Conservation (phyloP, 2,329 filamentous ascomycete species). For the Alternaria panax region DNA sequence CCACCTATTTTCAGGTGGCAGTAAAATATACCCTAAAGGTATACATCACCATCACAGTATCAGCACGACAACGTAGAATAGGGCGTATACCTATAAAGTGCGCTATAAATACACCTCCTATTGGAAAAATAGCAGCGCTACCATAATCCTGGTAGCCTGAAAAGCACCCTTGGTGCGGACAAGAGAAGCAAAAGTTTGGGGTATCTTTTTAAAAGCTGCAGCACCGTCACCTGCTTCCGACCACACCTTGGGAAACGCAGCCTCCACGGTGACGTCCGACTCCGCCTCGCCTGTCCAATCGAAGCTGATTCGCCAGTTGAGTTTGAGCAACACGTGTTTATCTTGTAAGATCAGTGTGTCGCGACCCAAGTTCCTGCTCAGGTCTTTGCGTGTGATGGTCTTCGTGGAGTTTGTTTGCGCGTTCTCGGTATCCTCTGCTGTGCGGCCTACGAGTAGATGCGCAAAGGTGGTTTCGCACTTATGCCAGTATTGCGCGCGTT, state of each 20-base stretch:
- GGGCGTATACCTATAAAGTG: background rate
- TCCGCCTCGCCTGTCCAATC: conserved; percentile 77
- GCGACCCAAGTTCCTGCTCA: conserved; percentile 57
- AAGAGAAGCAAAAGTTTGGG: conserved; percentile 67
- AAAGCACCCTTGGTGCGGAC: conserved; percentile 64
- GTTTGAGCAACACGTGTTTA: conserved; percentile 55
- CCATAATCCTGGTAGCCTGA: conserved; percentile 65
- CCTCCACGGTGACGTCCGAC: conserved; percentile 63
- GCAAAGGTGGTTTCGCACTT: conserved; percentile 60
- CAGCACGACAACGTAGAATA: background rate
- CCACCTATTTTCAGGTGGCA: no score
- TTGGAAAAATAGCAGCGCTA: conserved; percentile 61
- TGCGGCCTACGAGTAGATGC: conserved; percentile 30
- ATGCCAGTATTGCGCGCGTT: conserved; percentile 70
- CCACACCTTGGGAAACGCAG: conserved; percentile 69
- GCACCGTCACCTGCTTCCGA: conserved; percentile 63
- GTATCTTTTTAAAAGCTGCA: conserved; percentile 63
- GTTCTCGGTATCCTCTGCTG: conserved; percentile 29
- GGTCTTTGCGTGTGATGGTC: conserved; percentile 51
- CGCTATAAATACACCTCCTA: background rate
- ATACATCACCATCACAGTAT: no score
- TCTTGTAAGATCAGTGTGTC: conserved; percentile 42
- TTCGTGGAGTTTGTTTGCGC: conserved; percentile 23
- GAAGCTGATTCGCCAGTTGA: conserved; percentile 70
- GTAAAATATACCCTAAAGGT: no score